These are phyloP conservation scores for Fusarium sp. DNA, from an alignment of 2,329 filamentous ascomycete genomes.

Conservation along the genomic window DNA sequence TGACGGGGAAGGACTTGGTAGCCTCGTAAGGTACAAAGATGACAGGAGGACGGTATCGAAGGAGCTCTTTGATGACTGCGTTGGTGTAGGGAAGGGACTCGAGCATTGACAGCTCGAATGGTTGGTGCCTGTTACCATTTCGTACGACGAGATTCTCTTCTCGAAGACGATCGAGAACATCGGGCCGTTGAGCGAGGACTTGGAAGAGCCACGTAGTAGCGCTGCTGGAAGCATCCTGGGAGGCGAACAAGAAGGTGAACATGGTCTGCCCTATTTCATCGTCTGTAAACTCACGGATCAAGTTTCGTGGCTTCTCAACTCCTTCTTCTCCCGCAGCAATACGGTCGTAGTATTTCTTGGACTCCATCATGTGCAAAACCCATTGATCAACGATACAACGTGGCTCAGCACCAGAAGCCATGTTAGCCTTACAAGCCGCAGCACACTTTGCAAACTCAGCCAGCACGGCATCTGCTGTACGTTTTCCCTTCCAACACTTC, in stretches of 20 bases:
- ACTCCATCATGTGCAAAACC: conserved; percentile 79
- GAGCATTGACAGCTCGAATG: conserved; percentile 56
- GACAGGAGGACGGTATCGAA: conserved; percentile 61
- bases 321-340: conserved; percentile 64
- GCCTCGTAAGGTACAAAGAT: conserved; percentile 64
- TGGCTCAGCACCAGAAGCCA: conserved; percentile 74
- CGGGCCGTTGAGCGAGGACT: conserved; percentile 59
- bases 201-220: conserved; percentile 64
- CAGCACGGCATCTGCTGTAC: conserved; percentile 75
- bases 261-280: conserved; percentile 60
- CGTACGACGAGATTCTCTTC: conserved; percentile 58
- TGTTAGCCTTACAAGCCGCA: conserved; percentile 74
- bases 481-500: conserved; percentile 81
- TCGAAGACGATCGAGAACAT: conserved; percentile 56
- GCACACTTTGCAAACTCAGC: conserved; percentile 77
- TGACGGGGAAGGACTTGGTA: conserved; percentile 58
- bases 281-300: conserved; percentile 61
- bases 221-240: conserved; percentile 63
- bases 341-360: conserved; percentile 70
- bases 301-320: conserved; percentile 54
- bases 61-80: conserved; percentile 63
- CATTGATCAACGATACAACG: conserved; percentile 82
- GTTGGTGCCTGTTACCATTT: conserved; percentile 51
- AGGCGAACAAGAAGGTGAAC: conserved; percentile 64
- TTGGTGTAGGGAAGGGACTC: conserved; percentile 61